These are phyloP conservation scores for Paradendryphiella salina DNA, from an alignment of 2,329 filamentous ascomycete genomes.

Conservation along the genomic window DNA sequence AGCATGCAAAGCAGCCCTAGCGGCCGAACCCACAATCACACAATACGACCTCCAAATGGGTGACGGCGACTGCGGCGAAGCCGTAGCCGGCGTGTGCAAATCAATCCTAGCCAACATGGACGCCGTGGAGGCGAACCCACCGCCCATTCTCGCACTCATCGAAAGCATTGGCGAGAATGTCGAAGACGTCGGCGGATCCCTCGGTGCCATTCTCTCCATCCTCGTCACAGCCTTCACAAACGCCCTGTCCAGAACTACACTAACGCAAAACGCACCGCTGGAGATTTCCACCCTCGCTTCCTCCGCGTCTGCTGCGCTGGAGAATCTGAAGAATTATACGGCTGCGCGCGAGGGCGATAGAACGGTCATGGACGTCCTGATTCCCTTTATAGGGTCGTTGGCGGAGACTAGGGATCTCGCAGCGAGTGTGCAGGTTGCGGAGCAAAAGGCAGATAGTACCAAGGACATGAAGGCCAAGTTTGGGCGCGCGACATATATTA, in stretches of 20 bases:
- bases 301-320: conserved; percentile 51
- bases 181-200: conserved; percentile 73
- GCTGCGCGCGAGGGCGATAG: conserved; percentile 85
- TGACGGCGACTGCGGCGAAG: conserved; percentile 83
- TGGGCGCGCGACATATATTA: conserved; percentile 80
- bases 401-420: conserved; percentile 65
- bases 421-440: conserved; percentile 73
- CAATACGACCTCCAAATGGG: conserved; percentile 79
- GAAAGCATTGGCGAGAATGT: conserved; percentile 63
- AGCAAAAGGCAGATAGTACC: conserved; percentile 75
- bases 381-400: conserved; percentile 79
- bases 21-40: conserved; percentile 66
- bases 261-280: conserved; percentile 33
- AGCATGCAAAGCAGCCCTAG: conserved; percentile 55
- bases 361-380: conserved; percentile 85
- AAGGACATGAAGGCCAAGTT: conserved; percentile 89
- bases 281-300: conserved; percentile 43
- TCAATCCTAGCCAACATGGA: conserved; percentile 52
- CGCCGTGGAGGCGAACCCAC: conserved; percentile 59
- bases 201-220: conserved; percentile 76
- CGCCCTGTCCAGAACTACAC: conserved; percentile 41
- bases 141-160: conserved; percentile 59
- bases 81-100: conserved; percentile 67
- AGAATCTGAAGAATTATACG: conserved; percentile 68
- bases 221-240: conserved; percentile 77